Base-by-base conservation (phyloP, 345 rosid species). In the Citrus sp. region DNA sequence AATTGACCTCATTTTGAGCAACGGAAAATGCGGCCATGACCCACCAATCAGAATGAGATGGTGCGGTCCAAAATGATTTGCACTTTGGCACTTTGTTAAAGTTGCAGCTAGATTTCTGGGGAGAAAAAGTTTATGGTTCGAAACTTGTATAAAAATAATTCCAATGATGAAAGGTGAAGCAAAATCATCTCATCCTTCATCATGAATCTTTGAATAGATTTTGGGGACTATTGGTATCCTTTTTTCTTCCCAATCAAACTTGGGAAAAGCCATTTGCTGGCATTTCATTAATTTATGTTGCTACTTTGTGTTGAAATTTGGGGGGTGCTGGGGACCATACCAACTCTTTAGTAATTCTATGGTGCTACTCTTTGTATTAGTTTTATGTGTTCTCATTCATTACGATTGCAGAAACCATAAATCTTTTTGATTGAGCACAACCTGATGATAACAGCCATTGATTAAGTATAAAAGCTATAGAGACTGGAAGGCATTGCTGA, bases 81-180 rank as follows among this genome's bases (percentile, higher is more conserved):
- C 79, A 63, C 21, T 79, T 55, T 40, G n/a, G 51, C 49, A 74
- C 55, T 65, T 34, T 56, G 58, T 8, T 46, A 80, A 74, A 82
- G 34, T 61, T 55, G 51, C 21, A 22, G 67, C 37, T 14, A 46
- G 19, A 59, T 59, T 81, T 78, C 66, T 30, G 62, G 59, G 65
- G 67, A 65, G 75, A 67, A 77, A 81, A 80, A 75, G 73, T 21
- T 59, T 32, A 76, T 64, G 75, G 78, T 82, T 80, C 30, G 74
- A 71, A 83, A 80, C 84, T 83, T 84, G 86, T 60, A 81, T 60
- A 63, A 83, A 87, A 83, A 85, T 51, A 75, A 67, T 8, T 63
- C 49, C 70, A 86, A 81, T 87, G 78, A 84, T 86, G 82, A 86
- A 84, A 85, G 89, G 64, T 46, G 82, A 82, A 87, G 88, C 92